Evolutionary conservation across 2,329 filamentous ascomycete genomes (phyloP), one percentile per base, ranked within the genome.

Genomic region (Exutisphaerella laricina): DNA sequence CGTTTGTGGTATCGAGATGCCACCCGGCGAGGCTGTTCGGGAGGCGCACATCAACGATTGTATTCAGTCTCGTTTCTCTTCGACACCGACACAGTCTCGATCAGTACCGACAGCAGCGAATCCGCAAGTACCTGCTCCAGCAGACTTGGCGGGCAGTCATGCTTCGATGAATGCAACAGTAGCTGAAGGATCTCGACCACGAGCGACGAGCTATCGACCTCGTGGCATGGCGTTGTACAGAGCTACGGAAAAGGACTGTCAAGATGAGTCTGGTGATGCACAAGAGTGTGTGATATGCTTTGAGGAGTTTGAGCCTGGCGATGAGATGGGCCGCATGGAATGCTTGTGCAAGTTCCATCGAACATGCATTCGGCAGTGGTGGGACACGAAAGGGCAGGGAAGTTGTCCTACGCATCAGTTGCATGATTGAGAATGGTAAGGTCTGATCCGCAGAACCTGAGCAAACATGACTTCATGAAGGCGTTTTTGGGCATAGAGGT

Each of bases 1-100:
- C 0, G 76, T 89, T 32, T 90, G 85, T 55, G 84, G 85, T 57
- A 66, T 71, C 26, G 83, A 88, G 63, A 71, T 88, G 3, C 84
- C 85, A 0, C 74, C 78, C 2, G 67, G 67, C 12, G 67, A 71
- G 16, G 48, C 53, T 1, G 58, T 60, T 3, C 62, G 72, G 18
- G 68, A 70, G 47, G 57, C 59, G 10, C 72, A 75, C 45, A 66
- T 75, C 12, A 58, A 60, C 34, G 42, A 55, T 23, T 63, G 62
- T 49, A 59, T 63, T 36, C 47, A 51, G 12, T 47, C 53, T 9
- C 54, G 56, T 17, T 58, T 59, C 46, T 39, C 42, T 22, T 44
- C 48, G 8, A 45, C 46, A 2, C 39, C 51, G 17, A 37, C 45
- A 17, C 41, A 26, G 6, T 46, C 53, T 7, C 54, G 56, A 21